Percentiles rank a stretch among this genome's conserved stretches.
Conservation (phyloP, 169 alveolate genomes). For the Perkinsus olseni region DNA sequence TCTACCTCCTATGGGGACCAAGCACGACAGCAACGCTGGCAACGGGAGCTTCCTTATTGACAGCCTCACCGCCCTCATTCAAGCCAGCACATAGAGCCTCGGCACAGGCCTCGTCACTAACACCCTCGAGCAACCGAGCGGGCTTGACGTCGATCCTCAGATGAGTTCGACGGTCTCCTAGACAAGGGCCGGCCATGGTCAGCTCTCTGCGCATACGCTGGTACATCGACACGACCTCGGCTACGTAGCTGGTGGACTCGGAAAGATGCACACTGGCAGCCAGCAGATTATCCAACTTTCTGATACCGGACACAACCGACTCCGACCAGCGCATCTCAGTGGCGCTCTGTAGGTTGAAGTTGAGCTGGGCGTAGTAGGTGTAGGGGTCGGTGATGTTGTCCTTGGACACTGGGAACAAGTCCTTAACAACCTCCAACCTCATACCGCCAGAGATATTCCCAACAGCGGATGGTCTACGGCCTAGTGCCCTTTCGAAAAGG, state of each 20-base stretch:
- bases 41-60: background rate
- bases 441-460: background rate
- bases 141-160: background rate
- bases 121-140: background rate
- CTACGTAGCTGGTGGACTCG: background rate
- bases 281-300: background rate
- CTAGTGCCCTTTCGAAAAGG: background rate
- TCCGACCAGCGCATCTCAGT: background rate
- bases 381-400: background rate
- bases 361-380: background rate
- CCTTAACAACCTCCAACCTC: background rate
- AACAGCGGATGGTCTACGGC: background rate
- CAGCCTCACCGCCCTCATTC: background rate
- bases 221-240: background rate
- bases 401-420: background rate
- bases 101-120: background rate
- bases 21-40: background rate
- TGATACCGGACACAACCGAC: background rate
- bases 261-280: background rate
- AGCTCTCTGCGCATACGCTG: background rate
- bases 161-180: background rate
- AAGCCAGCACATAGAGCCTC: background rate
- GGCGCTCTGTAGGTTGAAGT: background rate
- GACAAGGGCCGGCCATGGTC: background rate
- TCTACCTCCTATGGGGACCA: background rate